These are phyloP conservation scores for Neofusicoccum sp. DNA, from an alignment of 2,329 filamentous ascomycete species.

Conservation along the genomic window DNA sequence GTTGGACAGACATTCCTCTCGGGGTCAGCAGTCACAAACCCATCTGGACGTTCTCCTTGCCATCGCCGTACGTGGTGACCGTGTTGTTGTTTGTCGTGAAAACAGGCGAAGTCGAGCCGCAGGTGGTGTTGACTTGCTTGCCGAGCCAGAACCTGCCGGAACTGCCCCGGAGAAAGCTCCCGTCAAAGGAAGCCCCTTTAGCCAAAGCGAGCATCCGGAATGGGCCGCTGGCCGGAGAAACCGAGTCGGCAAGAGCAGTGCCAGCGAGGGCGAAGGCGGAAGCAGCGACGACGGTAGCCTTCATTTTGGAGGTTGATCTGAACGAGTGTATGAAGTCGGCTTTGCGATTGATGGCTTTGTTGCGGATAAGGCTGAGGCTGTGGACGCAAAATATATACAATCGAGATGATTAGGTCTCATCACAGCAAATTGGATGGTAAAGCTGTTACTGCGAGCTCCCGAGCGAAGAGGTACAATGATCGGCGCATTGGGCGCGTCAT, in stretches of 20 bases:
- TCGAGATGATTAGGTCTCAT: not conserved
- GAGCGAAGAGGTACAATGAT: not conserved
- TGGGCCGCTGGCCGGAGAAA: not conserved
- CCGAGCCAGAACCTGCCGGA: not conserved
- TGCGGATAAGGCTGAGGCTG: not conserved
- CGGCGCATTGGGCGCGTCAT: not conserved
- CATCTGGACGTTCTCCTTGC: not conserved
- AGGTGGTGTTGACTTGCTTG: conserved; percentile 2
- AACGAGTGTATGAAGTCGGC: conserved; percentile 6
- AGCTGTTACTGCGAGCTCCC: not conserved
- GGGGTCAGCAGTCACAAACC: not conserved
- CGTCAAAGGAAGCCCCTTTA: not conserved
- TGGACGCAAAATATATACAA: not conserved
- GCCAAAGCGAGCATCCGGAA: conserved; percentile 5
- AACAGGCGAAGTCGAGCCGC: not conserved
- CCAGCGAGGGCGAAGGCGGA: not conserved
- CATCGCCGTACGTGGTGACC: conserved; percentile 4
- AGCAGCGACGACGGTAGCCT: not conserved
- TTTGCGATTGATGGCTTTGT: not conserved
- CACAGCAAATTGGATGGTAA: not conserved
- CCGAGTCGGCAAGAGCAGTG: too few relatives aligned
- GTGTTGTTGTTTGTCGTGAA: not conserved
- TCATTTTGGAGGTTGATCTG: not conserved
- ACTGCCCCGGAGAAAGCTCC: not conserved
- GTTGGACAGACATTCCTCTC: too few relatives aligned